These are phyloP conservation scores for Bryoglossum gracile DNA, from an alignment of 495 filamentous ascomycete species.

Conservation along the genomic window DNA sequence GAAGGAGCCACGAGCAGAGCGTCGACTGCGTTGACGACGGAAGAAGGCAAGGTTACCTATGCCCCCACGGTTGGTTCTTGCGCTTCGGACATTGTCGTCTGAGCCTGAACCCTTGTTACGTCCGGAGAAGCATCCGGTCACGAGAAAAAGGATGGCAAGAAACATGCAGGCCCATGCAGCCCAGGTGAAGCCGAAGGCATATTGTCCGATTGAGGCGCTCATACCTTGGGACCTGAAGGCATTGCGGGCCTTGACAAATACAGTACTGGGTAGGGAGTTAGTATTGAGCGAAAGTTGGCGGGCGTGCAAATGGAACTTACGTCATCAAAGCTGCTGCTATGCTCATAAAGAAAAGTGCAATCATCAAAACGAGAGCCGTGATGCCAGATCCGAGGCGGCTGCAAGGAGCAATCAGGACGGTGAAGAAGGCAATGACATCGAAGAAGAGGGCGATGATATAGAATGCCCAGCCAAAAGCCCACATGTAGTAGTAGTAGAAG, in stretches of 20 bases:
- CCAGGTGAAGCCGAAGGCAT: conserved; percentile 86
- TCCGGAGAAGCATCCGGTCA: conserved; percentile 36
- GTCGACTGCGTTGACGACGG: conserved; percentile 28
- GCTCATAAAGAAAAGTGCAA: conserved; percentile 38
- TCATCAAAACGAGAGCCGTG: conserved; percentile 30
- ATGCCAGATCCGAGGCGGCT: conserved; percentile 41
- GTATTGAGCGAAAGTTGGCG: conserved; percentile 1
- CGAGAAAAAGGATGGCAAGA: conserved; percentile 66
- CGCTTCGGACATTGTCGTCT: background rate
- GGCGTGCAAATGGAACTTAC: conserved; percentile 31
- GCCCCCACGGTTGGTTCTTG: background rate
- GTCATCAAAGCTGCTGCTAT: conserved; percentile 47
- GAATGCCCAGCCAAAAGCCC: conserved; percentile 63
- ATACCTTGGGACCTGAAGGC: conserved; percentile 54
- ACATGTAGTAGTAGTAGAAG: conserved; percentile 45
- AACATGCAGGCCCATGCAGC: conserved; percentile 62
- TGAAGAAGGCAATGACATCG: conserved; percentile 46
- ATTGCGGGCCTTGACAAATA: conserved; percentile 70
- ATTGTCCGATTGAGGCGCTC: conserved; percentile 54
- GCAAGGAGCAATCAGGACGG: conserved; percentile 40
- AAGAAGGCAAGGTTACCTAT: conserved; percentile 15
- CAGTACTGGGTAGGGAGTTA: conserved; percentile 46
- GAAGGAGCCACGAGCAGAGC: conserved; percentile 33
- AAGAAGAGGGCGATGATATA: conserved; percentile 65
- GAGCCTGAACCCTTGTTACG: conserved; percentile 18